These are phyloP conservation scores for Crithidia acanthocephali DNA, from an alignment of 208 protist genomes.

Conservation along the genomic window DNA sequence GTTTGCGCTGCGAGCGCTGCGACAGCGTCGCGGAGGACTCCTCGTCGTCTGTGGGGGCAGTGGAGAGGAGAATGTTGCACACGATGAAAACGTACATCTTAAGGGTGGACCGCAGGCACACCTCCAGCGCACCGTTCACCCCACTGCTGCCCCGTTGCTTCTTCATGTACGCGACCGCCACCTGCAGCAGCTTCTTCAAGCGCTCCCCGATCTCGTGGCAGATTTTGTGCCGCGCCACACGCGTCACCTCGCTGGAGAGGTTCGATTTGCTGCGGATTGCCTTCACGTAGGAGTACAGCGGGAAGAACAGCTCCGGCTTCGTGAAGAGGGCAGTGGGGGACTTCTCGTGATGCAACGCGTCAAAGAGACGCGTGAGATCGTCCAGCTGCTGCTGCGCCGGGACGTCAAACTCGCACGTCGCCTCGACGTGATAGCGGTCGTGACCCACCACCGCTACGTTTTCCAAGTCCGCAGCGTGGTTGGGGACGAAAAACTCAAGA, in stretches of 20 bases:
- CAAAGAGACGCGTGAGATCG: constrained; percentile 81
- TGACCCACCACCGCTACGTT: constrained; percentile 41
- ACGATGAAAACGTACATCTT: constrained; percentile 89
- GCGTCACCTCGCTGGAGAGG: constrained; percentile 38
- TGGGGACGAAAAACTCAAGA: constrained; percentile 82
- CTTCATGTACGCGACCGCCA: constrained; percentile 68
- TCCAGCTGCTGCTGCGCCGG: constrained; percentile 75
- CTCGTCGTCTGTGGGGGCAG: constrained; percentile 61
- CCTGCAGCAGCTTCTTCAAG: constrained; percentile 84
- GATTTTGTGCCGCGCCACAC: constrained; percentile 82
- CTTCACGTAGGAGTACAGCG: constrained; percentile 78
- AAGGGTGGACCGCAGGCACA: constrained; percentile 82
- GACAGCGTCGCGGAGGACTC: constrained; percentile 19
- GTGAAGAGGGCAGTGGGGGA: constrained; percentile 83
- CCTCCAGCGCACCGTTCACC: constrained; percentile 45
- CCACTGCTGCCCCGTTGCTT: constrained; percentile 25
- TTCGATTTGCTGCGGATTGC: constrained; percentile 51
- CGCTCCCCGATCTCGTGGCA: constrained; percentile 88
- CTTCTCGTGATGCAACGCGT: constrained; percentile 80
- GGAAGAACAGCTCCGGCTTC: constrained; percentile 68
- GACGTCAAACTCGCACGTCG: constrained; percentile 74
- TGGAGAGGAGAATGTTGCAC: constrained; percentile 70
- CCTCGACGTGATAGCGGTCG: constrained; percentile 61
- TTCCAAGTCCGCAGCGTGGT: constrained; percentile 61
- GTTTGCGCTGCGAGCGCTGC: constrained; percentile 50